A percentile compares a stretch with the other conserved stretches of the same genome.
phyloP scores from a whole-genome alignment of 306 rosid species.

The Corylus heterophylla region DNA sequence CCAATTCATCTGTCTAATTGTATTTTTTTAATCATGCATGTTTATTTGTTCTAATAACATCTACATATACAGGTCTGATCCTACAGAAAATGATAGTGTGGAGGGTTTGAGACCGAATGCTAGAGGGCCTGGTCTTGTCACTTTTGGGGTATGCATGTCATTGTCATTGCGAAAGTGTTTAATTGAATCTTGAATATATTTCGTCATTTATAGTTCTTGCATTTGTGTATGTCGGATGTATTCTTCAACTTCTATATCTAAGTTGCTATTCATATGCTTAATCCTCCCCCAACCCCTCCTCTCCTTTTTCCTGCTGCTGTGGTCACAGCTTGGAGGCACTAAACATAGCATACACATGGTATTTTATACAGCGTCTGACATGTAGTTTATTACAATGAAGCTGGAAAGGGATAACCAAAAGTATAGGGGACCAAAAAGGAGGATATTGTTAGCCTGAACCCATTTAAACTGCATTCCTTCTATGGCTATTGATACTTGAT shows the following conservation, averaged over 20 bases:
- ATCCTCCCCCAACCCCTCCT: no score
- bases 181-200: slow-evolving; percentile 12
- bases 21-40: not conserved
- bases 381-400: no score
- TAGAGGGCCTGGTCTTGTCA: slow-evolving; percentile 99
- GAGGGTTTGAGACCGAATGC: slow-evolving; percentile 99
- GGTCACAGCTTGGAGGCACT: no score
- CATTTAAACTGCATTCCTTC: not conserved
- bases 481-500: not conserved
- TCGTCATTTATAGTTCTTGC: not conserved
- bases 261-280: no score
- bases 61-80: slow-evolving; percentile 84
- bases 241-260: not conserved
- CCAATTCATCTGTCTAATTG: slow-evolving; percentile 21
- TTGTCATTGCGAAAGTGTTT: slow-evolving; percentile 4
- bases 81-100: slow-evolving; percentile 95
- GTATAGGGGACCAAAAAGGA: no score
- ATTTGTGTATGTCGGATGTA: not conserved
- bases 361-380: no score
- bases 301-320: no score
- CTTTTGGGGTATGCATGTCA: slow-evolving; percentile 77
- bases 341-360: no score
- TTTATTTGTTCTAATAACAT: slow-evolving; percentile 21
- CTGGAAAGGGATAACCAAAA: no score
- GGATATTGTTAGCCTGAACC: no score